Evolutionary conservation across 768 basidiomycete species (phyloP).

Genomic region (Hirschioporus abietinus): DNA sequence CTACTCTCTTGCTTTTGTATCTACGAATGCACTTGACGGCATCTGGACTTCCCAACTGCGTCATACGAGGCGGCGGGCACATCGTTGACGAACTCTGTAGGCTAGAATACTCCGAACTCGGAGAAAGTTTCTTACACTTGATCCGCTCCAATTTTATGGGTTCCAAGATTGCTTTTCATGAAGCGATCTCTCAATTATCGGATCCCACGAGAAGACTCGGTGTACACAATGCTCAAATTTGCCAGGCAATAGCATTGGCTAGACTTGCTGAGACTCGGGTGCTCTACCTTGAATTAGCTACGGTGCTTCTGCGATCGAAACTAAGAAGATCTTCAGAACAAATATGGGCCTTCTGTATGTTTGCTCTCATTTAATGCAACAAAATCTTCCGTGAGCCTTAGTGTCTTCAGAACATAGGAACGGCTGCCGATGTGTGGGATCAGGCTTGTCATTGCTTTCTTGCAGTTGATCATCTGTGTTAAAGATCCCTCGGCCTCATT

Average conservation of each 20-base stretch:
- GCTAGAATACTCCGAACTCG: not conserved
- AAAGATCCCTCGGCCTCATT: too few relatives aligned
- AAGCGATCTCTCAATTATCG: not conserved
- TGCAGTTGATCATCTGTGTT: too few relatives aligned
- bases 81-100: not conserved
- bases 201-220: not conserved
- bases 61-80: too few relatives aligned
- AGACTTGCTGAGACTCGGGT: too few relatives aligned
- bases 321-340: not conserved
- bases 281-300: not conserved
- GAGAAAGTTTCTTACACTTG: not conserved
- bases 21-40: too few relatives aligned
- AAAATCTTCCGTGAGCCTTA: not conserved
- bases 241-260: not conserved
- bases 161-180: not conserved
- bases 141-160: not conserved
- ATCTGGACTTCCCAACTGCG: too few relatives aligned
- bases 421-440: too few relatives aligned
- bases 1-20: too few relatives aligned
- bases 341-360: not conserved
- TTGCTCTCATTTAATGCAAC: not conserved
- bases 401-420: not conserved
- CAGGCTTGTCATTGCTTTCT: not conserved
- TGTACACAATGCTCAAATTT: not conserved
- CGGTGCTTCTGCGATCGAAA: not conserved